Conservation (phyloP, 1,284 basidiomycete genomes). For the Ceratobasidium sp. region DNA sequence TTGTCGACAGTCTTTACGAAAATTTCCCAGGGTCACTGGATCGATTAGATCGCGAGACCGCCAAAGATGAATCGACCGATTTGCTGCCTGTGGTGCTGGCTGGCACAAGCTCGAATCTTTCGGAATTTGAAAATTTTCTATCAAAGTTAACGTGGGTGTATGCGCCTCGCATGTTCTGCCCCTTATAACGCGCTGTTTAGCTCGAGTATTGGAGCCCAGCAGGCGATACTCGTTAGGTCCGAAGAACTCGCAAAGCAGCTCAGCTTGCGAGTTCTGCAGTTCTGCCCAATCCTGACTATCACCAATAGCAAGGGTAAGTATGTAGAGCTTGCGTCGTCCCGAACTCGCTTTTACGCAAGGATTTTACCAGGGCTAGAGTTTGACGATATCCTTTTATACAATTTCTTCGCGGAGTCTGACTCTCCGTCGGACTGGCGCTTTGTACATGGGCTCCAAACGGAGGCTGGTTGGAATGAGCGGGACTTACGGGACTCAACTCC, state of each 20-base stretch:
- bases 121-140: background rate
- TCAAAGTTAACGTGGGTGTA: conserved; percentile 1
- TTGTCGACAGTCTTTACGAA: conserved; percentile 34
- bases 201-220: conserved; percentile 19
- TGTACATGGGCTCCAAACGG: conserved; percentile 55
- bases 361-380: conserved; percentile 67
- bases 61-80: background rate
- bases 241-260: conserved; percentile 63
- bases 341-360: background rate
- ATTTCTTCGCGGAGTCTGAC: conserved; percentile 74
- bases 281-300: conserved; percentile 65
- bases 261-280: conserved; percentile 65
- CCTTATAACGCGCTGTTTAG: background rate
- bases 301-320: conserved; percentile 24
- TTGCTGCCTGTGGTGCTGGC: background rate
- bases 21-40: conserved; percentile 46
- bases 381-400: conserved; percentile 74
- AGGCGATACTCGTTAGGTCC: conserved; percentile 71
- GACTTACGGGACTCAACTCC: background rate
- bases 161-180: background rate
- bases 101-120: background rate
- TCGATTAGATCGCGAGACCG: conserved; percentile 37
- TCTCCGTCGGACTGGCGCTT: conserved; percentile 67
- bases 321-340: background rate
- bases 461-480: background rate